Evolutionary conservation across 2,329 filamentous ascomycete species (phyloP).

Genomic region (Colletotrichum cuscutae): DNA sequence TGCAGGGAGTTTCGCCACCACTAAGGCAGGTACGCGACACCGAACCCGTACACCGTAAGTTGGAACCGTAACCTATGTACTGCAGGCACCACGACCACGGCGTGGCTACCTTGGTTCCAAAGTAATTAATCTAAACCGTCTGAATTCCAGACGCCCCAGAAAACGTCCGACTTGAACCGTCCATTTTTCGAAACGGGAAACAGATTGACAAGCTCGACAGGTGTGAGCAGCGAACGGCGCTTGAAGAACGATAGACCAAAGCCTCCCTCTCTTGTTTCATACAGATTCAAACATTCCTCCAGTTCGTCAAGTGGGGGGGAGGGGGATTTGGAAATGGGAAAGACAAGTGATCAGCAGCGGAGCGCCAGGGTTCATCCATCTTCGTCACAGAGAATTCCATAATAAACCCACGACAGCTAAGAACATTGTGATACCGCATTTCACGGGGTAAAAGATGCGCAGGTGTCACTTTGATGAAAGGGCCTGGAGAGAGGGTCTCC

Average conservation of each 20-base stretch:
- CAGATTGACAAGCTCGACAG: conserved; percentile 7
- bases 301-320: conserved; percentile 1
- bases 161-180: neutral
- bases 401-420: neutral
- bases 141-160: conserved; percentile 16
- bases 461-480: conserved; percentile 22
- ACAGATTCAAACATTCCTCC: conserved; percentile 23
- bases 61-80: neutral
- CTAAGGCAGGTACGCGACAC: conserved; percentile 16
- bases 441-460: neutral
- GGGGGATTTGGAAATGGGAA: too few relatives aligned
- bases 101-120: neutral
- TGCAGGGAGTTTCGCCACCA: conserved; percentile 1
- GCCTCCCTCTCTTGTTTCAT: conserved; percentile 18
- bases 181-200: neutral
- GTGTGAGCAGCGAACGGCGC: neutral
- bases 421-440: neutral
- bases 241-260: neutral
- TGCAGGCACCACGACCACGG: neutral
- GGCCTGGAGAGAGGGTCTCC: neutral
- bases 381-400: neutral
- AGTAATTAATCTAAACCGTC: conserved; percentile 19
- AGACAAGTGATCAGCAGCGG: too few relatives aligned
- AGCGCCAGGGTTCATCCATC: neutral
- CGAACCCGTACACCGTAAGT: neutral